These are phyloP conservation scores for Colletotrichum sp. DNA, from an alignment of 2,329 filamentous ascomycete species.

Conservation along the genomic window DNA sequence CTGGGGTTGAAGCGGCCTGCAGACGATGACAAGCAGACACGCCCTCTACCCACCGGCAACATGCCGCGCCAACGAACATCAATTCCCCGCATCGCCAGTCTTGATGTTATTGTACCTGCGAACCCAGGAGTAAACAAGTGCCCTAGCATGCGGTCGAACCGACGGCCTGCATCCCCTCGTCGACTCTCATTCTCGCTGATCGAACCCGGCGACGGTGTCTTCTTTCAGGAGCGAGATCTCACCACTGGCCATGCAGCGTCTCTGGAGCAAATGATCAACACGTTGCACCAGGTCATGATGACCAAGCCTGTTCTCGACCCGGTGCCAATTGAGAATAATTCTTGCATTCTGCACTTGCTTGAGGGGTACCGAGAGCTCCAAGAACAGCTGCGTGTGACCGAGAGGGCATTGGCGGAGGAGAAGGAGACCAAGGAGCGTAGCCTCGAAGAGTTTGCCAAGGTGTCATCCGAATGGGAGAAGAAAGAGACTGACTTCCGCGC, in stretches of 20 bases:
- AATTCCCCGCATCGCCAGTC: conserved; percentile 3
- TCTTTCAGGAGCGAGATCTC: conserved; percentile 21
- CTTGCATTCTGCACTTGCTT: conserved; percentile 42
- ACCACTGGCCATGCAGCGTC: conserved; percentile 44
- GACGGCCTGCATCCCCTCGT: background rate
- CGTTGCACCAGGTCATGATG: conserved; percentile 47
- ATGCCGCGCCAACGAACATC: background rate
- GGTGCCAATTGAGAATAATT: conserved; percentile 45
- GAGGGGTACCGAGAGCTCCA: conserved; percentile 38
- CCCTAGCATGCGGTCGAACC: background rate
- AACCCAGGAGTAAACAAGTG: background rate
- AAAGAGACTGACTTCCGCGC: conserved; percentile 41
- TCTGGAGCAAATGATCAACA: conserved; percentile 48
- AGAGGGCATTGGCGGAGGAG: conserved; percentile 13
- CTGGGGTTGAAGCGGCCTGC: background rate
- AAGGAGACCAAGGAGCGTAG: conserved; percentile 25
- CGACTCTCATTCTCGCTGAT: background rate
- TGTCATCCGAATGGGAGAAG: conserved; percentile 42
- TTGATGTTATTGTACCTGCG: background rate
- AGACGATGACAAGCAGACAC: background rate
- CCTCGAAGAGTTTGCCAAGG: conserved; percentile 36
- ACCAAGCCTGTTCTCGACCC: conserved; percentile 34
- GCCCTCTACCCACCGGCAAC: background rate
- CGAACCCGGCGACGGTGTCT: background rate
- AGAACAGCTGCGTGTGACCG: conserved; percentile 19